Percentiles rank a stretch among this genome's conserved stretches.
Evolutionary conservation across 257 asterid genomes (phyloP).

Genomic region (Primulina huaijiensis): DNA sequence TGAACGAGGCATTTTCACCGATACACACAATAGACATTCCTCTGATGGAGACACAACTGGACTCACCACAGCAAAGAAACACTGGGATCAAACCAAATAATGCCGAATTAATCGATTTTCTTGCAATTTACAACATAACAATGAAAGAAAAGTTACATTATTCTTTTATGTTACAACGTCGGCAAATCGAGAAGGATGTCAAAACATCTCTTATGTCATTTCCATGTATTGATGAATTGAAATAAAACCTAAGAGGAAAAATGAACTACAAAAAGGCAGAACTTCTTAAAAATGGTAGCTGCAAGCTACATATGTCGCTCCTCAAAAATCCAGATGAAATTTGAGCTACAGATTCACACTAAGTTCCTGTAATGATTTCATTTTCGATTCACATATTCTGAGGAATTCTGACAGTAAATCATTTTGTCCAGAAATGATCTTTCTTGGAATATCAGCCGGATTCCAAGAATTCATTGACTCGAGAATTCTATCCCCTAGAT

Average conservation of each 20-base stretch:
- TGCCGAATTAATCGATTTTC: neutral
- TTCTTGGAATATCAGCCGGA: slow-evolving; percentile 53
- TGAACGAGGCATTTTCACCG: no score
- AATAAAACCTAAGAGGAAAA: slow-evolving; percentile 21
- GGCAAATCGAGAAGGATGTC: slow-evolving; percentile 18
- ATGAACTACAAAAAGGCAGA: slow-evolving; percentile 34
- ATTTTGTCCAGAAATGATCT: slow-evolving; percentile 50
- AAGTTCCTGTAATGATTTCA: slow-evolving; percentile 49
- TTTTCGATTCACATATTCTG: slow-evolving; percentile 57
- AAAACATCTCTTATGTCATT: slow-evolving; percentile 6
- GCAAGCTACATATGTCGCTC: slow-evolving; percentile 4
- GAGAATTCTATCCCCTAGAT: slow-evolving; percentile 55
- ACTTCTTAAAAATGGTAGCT: slow-evolving; percentile 4
- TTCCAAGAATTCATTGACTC: slow-evolving; percentile 65
- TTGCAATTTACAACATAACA: slow-evolving; percentile 32
- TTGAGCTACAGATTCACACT: slow-evolving; percentile 44
- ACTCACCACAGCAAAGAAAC: neutral
- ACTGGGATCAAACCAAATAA: neutral
- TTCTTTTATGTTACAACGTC: slow-evolving; percentile 29
- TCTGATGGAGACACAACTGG: neutral
- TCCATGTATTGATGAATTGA: slow-evolving; percentile 22
- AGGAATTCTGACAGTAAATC: slow-evolving; percentile 46
- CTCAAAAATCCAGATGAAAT: neutral
- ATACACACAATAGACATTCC: no score
- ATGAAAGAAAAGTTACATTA: slow-evolving; percentile 27